These are phyloP conservation scores for Candida hungchunana DNA, from an alignment of 805 yeast genomes.

Conservation along the genomic window DNA sequence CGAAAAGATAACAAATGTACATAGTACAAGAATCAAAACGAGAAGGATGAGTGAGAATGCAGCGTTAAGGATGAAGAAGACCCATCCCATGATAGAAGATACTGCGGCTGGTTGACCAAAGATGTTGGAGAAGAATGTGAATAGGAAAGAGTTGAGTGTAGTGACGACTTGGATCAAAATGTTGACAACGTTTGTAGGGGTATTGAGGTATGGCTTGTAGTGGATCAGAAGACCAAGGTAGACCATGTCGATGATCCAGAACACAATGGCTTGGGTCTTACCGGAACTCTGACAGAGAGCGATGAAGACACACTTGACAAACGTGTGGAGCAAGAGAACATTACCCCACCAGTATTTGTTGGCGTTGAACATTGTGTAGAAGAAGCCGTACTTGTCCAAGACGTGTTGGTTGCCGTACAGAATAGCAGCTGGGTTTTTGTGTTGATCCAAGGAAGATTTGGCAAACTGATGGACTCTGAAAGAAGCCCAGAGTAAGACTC, in stretches of 20 bases:
- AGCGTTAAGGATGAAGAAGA: conserved; percentile 84
- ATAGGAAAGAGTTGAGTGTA: conserved; percentile 76
- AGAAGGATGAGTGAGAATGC: conserved; percentile 77
- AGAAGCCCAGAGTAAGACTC: conserved; percentile 60
- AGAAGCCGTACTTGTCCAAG: conserved; percentile 78
- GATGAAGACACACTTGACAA: conserved; percentile 68
- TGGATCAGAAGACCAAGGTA: conserved; percentile 62
- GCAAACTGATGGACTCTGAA: conserved; percentile 66
- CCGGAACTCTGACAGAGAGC: conserved; percentile 79
- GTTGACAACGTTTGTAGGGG: conserved; percentile 72
- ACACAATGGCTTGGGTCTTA: conserved; percentile 70
- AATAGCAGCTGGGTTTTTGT: conserved; percentile 82
- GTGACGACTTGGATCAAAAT: conserved; percentile 69
- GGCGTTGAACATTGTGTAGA: conserved; percentile 86
- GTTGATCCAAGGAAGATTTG: conserved; percentile 48
- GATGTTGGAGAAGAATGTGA: conserved; percentile 79
- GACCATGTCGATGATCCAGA: conserved; percentile 71
- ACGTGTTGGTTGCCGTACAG: conserved; percentile 74
- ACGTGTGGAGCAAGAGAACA: conserved; percentile 54
- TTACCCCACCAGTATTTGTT: conserved; percentile 78
- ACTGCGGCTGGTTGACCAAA: conserved; percentile 79
- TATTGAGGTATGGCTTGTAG: conserved; percentile 74
- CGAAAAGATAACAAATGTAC: conserved; percentile 57
- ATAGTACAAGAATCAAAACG: conserved; percentile 63
- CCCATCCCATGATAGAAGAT: conserved; percentile 84